Evolutionary conservation across 129 eudicot species (phyloP), one percentile per base, ranked within the genome.

Genomic region (Pseudognaphalium luteoalbum): DNA sequence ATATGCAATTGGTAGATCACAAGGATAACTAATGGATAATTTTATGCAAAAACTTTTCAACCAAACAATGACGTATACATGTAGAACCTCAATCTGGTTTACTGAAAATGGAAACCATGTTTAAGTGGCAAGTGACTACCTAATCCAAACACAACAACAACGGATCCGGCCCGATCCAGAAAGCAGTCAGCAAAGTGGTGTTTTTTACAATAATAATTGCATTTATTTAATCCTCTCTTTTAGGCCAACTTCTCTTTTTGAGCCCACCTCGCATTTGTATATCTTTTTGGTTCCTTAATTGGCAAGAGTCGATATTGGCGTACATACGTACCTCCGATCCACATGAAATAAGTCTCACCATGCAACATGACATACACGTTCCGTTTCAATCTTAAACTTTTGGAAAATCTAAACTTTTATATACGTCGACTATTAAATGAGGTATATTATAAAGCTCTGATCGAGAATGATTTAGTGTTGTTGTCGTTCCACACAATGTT

Each of bases 251-350:
- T 74, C 69, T 37, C 78, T 16, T 60, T 73, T 44, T 19, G 41
- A 41, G 9, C 67, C 76, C 77, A 20, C 54, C 54, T 2, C 68
- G 2, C 51, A 9, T 74, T 74, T 3, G 28, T 42, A 39, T 59
- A 59, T 60, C 59, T 74, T 74, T 74, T 74, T 59, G 78, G 59
- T 74, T 74, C 69, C 78, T 74, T 74, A 74, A 74, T 74, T 41
- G 58, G 78, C 58, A 74, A 74, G 78, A 60, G 58, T 74, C 51
- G 76, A 33, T 54, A 52, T 5, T 57, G 57, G 57, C 37, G 41
- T 28, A 41, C 21, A 1, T 25, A 41, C 21, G 28, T 25, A 41
- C 21, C 32, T 30, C 21, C 28, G 28, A 25, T 25, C 28, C 25
- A 30, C 2, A 72, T 7, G 77, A 34, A 56, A 7, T 16, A 56